Evolutionary conservation across 1,139 yeast genomes (phyloP).

Genomic region (Lodderomyces pseudojiufengensis): DNA sequence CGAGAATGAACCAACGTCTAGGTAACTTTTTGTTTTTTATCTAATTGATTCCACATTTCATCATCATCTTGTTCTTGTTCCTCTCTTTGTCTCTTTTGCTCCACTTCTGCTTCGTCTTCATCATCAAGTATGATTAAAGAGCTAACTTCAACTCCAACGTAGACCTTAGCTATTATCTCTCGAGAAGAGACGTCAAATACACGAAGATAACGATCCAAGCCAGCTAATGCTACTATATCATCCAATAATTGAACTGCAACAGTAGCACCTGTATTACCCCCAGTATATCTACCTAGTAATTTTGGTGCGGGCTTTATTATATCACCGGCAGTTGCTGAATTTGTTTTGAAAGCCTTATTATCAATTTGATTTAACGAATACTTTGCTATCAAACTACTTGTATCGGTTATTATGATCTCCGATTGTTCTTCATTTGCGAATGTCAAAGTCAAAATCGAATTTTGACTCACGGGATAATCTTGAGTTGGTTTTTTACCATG

Average conservation of each 20-base stretch:
- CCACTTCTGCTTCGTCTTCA: constrained; percentile 35
- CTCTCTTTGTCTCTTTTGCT: constrained; percentile 20
- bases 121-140: constrained; percentile 49
- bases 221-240: constrained; percentile 56
- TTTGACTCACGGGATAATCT: constrained; percentile 47
- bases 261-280: constrained; percentile 47
- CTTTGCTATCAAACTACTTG: constrained; percentile 52
- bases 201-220: constrained; percentile 81
- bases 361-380: constrained; percentile 42
- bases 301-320: constrained; percentile 37
- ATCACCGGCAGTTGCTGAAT: constrained; percentile 45
- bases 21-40: constrained; percentile 17
- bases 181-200: constrained; percentile 63
- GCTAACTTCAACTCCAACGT: constrained; percentile 69
- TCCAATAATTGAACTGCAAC: constrained; percentile 26
- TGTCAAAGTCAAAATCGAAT: constrained; percentile 41
- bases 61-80: constrained; percentile 30
- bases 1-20: constrained; percentile 17
- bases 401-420: constrained; percentile 54
- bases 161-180: constrained; percentile 65
- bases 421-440: constrained; percentile 28
- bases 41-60: constrained; percentile 40
- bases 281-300: constrained; percentile 40
- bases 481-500: constrained; percentile 58
- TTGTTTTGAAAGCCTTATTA: constrained; percentile 33